Evolutionary conservation across 1,139 yeast species (phyloP).

Genomic region (Debaryomyces subglobosus): DNA sequence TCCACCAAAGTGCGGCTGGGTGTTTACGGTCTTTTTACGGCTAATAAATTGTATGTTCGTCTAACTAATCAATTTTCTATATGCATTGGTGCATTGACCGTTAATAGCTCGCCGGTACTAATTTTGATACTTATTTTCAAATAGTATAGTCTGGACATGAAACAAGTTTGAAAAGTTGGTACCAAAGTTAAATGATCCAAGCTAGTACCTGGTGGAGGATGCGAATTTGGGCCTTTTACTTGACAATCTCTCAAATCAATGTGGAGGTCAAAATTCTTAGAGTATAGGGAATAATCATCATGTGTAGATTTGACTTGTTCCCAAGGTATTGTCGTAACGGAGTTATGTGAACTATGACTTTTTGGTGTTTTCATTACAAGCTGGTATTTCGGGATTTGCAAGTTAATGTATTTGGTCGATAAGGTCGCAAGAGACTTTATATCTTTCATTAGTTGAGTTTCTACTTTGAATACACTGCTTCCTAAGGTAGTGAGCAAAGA

Average conservation of each 20-base stretch:
- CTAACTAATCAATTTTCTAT: conserved; percentile 22
- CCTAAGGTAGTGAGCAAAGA: conserved; percentile 38
- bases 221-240: conserved; percentile 25
- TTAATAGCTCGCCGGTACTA: conserved; percentile 33
- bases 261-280: conserved; percentile 31
- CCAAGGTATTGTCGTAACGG: conserved; percentile 33
- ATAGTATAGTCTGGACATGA: conserved; percentile 55
- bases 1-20: background rate
- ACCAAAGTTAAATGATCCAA: conserved; percentile 46
- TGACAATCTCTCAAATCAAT: conserved; percentile 30
- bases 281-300: conserved; percentile 22
- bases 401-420: conserved; percentile 35
- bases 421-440: conserved; percentile 40
- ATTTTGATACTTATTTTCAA: conserved; percentile 36
- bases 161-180: conserved; percentile 62
- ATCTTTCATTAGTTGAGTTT: conserved; percentile 40
- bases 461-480: conserved; percentile 38
- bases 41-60: background rate
- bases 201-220: conserved; percentile 18
- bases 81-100: conserved; percentile 41
- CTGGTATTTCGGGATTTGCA: conserved; percentile 22
- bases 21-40: background rate
- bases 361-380: conserved; percentile 17
- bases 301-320: conserved; percentile 18
- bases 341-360: conserved; percentile 24